A percentile compares a stretch with the other conserved stretches of the same genome.
Conservation (phyloP, 179 eudicot genomes). For the Nepenthes alata region DNA sequence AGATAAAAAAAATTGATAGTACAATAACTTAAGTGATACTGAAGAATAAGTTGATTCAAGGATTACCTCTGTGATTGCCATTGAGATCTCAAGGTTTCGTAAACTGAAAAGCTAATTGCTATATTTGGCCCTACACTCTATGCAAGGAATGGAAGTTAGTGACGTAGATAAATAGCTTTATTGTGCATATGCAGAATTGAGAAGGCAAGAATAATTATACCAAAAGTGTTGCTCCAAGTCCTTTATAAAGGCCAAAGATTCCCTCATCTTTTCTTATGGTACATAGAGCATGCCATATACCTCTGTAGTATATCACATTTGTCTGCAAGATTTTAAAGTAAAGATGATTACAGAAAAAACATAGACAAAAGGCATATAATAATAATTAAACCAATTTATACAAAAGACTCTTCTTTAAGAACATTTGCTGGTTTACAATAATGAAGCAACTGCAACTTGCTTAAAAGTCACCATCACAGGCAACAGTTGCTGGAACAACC, state of each 20-base stretch:
- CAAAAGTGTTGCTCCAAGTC: conserved; percentile 86
- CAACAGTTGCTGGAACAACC: too few relatives aligned
- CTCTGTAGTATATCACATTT: conserved; percentile 67
- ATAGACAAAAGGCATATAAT: not conserved
- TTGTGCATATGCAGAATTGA: not conserved
- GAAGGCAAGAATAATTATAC: conserved; percentile 23
- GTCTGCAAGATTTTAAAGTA: conserved; percentile 36
- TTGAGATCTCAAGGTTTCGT: conserved; percentile 69
- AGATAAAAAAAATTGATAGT: not conserved
- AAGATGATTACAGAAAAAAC: not conserved
- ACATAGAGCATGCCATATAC: conserved; percentile 67
- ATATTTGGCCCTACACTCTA: conserved; percentile 97
- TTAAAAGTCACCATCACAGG: too few relatives aligned
- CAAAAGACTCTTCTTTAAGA: not conserved
- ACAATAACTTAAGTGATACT: too few relatives aligned
- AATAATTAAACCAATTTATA: conserved; percentile 4
- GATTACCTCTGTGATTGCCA: conserved; percentile 64
- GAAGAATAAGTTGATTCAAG: too few relatives aligned
- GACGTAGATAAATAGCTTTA: too few relatives aligned
- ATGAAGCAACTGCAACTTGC: too few relatives aligned
- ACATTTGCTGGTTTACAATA: too few relatives aligned
- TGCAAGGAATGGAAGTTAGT: conserved; percentile 4
- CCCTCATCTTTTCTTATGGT: conserved; percentile 84
- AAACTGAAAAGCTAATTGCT: conserved; percentile 90
- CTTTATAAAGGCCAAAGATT: conserved; percentile 70